Percentiles rank a stretch among this genome's conserved stretches.
These are phyloP conservation scores for Leccinum sublutescens DNA, from an alignment of 768 basidiomycete species.

Conservation along the genomic window DNA sequence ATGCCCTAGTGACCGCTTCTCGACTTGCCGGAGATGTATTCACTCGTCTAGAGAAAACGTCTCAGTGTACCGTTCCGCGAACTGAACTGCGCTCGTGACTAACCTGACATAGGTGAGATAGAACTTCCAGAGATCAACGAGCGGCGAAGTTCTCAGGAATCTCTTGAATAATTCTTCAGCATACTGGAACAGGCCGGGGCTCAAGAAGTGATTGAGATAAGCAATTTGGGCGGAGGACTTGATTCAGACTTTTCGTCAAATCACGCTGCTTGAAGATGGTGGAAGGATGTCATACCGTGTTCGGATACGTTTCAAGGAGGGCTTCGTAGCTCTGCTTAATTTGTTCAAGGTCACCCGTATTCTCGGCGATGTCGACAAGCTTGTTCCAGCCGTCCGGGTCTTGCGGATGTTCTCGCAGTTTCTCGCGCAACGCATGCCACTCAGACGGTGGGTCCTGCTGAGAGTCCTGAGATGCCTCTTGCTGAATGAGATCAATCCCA, in stretches of 20 bases:
- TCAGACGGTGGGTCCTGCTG: conserved; percentile 50
- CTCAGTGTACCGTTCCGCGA: conserved; percentile 11
- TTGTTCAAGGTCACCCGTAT: conserved; percentile 72
- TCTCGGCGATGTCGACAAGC: conserved; percentile 75
- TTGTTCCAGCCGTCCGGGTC: conserved; percentile 79
- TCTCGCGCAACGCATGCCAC: conserved; percentile 61
- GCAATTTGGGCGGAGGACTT: conserved; percentile 83
- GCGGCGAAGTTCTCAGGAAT: conserved; percentile 81
- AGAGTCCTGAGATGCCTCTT: conserved; percentile 22
- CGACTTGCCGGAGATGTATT: conserved; percentile 68
- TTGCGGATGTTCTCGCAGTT: conserved; percentile 64
- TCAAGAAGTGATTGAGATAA: conserved; percentile 76
- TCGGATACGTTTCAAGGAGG: conserved; percentile 83
- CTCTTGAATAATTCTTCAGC: conserved; percentile 89
- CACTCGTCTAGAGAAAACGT: conserved; percentile 49
- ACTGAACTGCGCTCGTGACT: conserved; percentile 30
- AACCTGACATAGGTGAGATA: conserved; percentile 93
- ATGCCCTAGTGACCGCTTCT: conserved; percentile 80
- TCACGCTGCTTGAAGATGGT: conserved; percentile 24
- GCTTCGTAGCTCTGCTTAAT: conserved; percentile 82
- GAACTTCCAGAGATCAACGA: conserved; percentile 89
- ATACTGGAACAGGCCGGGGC: conserved; percentile 62
- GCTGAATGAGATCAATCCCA: conserved; percentile 21
- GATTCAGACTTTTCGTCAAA: conserved; percentile 25
- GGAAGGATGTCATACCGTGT: conserved; percentile 67